Evolutionary conservation across 2,329 filamentous ascomycete genomes (phyloP), one percentile per base, ranked within the genome.

Genomic region (Rasamsonia emersonii): DNA sequence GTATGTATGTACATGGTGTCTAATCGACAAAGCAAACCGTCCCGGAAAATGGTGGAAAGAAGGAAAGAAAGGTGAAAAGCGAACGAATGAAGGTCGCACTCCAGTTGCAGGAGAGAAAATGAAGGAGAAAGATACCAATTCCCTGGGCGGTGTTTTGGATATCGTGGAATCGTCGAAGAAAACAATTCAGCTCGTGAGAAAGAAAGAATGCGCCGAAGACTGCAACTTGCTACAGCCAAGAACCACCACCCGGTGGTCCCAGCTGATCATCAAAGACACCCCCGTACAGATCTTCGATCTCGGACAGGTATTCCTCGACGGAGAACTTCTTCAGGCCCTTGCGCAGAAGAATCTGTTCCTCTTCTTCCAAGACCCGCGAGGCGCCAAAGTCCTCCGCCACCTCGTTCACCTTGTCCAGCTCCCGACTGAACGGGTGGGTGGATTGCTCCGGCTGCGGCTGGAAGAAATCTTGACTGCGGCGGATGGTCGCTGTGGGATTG

Each of bases 331-430:
- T 71, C 4, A 95, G 70, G 2, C 84, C 85, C 40, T 75, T 76
- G 15, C 71, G 68, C 37, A 71, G 59, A 52, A 96, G 74, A 37
- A 79, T 74, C 43, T 74, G 67, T 49, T 84, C 72, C 56, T 93
- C 86, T 34, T 85, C 82, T 26, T 88, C 80, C 23, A 79, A 62
- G n/a, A 73, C 54, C 40, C 70, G 53, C 11, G 72, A 70, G 18
- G 77, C 69, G 24, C 77, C 77, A 46, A 86, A 89, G 59, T 95
- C 88, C 61, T 96, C 91, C 0, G 82, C 89, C 10, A 95, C 73
- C 60, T 96, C 91, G 32, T 86, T 86, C 15, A 96, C 84, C 60
- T 96, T 82, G 35, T 85, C 86, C 32, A 96, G 68, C 60, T 98
- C 91, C 30, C 81, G 79, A 32, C 85, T 85, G 49, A 96, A 96